These are phyloP conservation scores for Solidago caesia DNA, from an alignment of 129 eudicot species.

Conservation along the genomic window DNA sequence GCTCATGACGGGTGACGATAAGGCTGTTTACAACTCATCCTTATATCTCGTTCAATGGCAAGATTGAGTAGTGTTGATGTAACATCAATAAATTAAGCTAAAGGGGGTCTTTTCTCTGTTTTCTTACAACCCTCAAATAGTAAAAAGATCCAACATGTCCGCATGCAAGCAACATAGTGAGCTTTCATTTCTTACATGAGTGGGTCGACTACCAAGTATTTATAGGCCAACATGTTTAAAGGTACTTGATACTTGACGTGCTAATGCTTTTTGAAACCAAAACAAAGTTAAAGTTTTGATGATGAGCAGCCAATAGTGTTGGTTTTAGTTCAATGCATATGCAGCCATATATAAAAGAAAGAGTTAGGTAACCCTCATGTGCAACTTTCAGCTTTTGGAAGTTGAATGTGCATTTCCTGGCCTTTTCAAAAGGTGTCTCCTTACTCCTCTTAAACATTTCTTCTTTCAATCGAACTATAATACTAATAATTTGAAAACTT, in stretches of 20 bases:
- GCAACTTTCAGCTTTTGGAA: slow-evolving; percentile 31
- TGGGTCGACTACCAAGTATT: background rate
- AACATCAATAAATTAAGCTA: no score
- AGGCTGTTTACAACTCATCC: background rate
- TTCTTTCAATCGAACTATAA: no score
- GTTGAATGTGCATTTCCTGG: slow-evolving; percentile 22
- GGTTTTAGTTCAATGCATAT: slow-evolving; percentile 24
- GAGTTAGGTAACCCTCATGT: slow-evolving; percentile 27
- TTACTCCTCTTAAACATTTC: no score
- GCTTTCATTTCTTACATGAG: background rate
- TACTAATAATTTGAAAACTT: no score
- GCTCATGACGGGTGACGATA: no score
- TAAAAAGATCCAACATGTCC: background rate
- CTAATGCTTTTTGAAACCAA: slow-evolving; percentile 12
- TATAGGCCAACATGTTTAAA: slow-evolving; percentile 11
- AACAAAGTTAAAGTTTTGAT: background rate
- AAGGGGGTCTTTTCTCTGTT: background rate
- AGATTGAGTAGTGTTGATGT: background rate
- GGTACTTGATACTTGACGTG: slow-evolving; percentile 3
- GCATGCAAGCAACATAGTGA: slow-evolving; percentile 8
- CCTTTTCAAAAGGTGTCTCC: slow-evolving; percentile 20
- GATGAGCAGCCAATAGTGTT: slow-evolving; percentile 13
- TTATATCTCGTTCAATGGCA: background rate
- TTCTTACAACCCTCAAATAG: background rate
- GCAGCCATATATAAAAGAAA: background rate